A percentile compares a stretch with the other conserved stretches of the same genome.
phyloP scores from a whole-genome alignment of 306 rosid species.

The Medicago lupulina region DNA sequence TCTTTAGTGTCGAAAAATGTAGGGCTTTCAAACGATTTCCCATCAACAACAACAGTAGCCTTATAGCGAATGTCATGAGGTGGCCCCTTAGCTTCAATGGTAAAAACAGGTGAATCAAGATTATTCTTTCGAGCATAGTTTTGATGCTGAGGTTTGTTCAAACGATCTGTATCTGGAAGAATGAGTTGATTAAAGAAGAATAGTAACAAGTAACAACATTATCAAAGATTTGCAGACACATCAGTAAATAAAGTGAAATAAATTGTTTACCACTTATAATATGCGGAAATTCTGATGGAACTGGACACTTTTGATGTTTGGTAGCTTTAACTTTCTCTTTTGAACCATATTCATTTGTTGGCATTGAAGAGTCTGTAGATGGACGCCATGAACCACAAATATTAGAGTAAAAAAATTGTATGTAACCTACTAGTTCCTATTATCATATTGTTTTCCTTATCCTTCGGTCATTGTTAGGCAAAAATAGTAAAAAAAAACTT shows the following conservation, averaged over 20 bases:
- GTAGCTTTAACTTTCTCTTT: background rate
- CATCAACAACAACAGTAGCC: slow-evolving; percentile 40
- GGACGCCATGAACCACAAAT: background rate
- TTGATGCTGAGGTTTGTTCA: slow-evolving; percentile 39
- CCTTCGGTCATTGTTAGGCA: background rate
- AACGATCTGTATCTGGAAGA: slow-evolving; percentile 34
- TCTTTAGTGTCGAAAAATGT: slow-evolving; percentile 21
- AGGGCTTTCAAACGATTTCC: slow-evolving; percentile 37
- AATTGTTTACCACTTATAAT: slow-evolving; percentile 37
- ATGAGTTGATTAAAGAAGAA: background rate
- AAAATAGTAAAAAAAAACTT: no score
- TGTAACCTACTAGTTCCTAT: background rate
- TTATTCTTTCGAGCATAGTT: slow-evolving; percentile 39
- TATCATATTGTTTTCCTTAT: no score
- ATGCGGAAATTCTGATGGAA: slow-evolving; percentile 7
- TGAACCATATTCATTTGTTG: slow-evolving; percentile 9
- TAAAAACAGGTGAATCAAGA: slow-evolving; percentile 40
- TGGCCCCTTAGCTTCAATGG: slow-evolving; percentile 13
- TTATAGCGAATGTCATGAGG: slow-evolving; percentile 29
- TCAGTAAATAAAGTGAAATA: background rate
- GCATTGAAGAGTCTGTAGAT: background rate
- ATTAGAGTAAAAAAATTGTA: background rate
- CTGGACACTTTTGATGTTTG: slow-evolving; percentile 10
- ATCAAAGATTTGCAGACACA: background rate
- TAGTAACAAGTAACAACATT: background rate